Percentiles rank a stretch among this genome's conserved stretches.
Conservation (phyloP, 2,329 filamentous ascomycete genomes). For the Botryotinia calthae region DNA sequence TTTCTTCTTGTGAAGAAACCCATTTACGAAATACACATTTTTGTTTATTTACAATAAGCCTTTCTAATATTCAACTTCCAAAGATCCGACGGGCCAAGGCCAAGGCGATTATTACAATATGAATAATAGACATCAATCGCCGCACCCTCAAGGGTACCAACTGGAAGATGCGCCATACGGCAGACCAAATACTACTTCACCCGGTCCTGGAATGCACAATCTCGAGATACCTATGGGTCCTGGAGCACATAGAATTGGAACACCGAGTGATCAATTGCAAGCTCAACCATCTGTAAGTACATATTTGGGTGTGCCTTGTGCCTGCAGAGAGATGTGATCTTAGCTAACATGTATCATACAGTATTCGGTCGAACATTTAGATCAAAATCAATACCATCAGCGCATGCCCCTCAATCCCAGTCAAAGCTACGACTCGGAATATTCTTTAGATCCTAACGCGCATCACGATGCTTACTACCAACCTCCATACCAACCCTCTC, state of each 20-base stretch:
- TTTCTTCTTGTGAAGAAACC: conserved; percentile 17
- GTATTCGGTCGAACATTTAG: conserved; percentile 70
- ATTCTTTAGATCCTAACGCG: conserved; percentile 75
- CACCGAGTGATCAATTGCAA: conserved; percentile 72
- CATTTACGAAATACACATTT: conserved; percentile 25
- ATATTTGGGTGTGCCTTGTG: conserved; percentile 4
- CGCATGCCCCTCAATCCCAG: conserved; percentile 47
- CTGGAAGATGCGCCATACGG: conserved; percentile 60
- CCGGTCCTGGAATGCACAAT: conserved; percentile 44
- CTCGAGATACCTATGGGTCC: conserved; percentile 69
- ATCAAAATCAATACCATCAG: conserved; percentile 60
- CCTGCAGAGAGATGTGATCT: not conserved
- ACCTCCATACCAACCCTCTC: conserved; percentile 69
- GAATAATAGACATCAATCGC: conserved; percentile 56
- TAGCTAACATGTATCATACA: conserved; percentile 37
- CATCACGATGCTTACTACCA: conserved; percentile 88
- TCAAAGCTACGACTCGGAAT: conserved; percentile 58
- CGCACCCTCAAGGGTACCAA: conserved; percentile 77
- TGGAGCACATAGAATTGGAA: conserved; percentile 50
- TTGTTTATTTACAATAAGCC: conserved; percentile 18
- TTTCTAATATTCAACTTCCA: conserved; percentile 29
- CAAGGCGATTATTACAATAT: conserved; percentile 64
- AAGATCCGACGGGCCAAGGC: conserved; percentile 35
- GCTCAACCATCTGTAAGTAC: conserved; percentile 78
- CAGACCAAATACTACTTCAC: conserved; percentile 28